Base-by-base conservation (phyloP, 768 basidiomycete genomes). In the Infundibulicybe gibba region DNA sequence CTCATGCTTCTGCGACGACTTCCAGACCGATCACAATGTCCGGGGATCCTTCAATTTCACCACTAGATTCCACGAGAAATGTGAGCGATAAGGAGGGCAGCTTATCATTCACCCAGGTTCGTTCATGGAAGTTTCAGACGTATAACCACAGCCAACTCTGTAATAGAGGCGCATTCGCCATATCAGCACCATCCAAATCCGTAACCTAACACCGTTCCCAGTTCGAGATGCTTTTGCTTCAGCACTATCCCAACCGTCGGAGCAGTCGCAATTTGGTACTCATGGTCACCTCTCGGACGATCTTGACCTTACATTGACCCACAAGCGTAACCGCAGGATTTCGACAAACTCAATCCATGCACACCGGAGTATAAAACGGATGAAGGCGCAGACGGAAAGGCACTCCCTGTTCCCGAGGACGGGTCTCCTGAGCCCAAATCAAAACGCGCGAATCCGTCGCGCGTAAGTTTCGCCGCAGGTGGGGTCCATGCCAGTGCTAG, bases 161-260 rank as follows among this genome's bases (percentile, higher is more conserved):
- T 37, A 14, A 40, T 63, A 88, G 80, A 80, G 80, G 57, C 83
- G 86, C 37, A 71, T 89, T 51, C 80, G 88, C 54, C 87, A 91
- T 67, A 74, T 91, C 48, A 74, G 78, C 47, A 73, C 79, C 37
- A 69, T 92, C 41, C 85, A 90, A 67, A 72, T 92, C 54, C 79
- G 82, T 51, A 92, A 92, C 60, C 69, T 92, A 32, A 87, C 90
- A n/a, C 87, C 87, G 1, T 91, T 89, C 61, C 89, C 89, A 31
- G 79, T 80, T 44, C 81, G 90, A 32, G 89, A 92, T 62, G 75
- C 83, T 5, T 74, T 89, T 51, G 81, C 89, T 15, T 85, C 87
- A 17, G 87, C 88, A 15, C 72, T 91, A 44, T 70, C 75, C 14
- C 81, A 85, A 56, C 85, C 87, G 10, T 72, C 79, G 9, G 77